phyloP scores from a whole-genome alignment of 441 rosid genomes.

The Melastoma candidum region DNA sequence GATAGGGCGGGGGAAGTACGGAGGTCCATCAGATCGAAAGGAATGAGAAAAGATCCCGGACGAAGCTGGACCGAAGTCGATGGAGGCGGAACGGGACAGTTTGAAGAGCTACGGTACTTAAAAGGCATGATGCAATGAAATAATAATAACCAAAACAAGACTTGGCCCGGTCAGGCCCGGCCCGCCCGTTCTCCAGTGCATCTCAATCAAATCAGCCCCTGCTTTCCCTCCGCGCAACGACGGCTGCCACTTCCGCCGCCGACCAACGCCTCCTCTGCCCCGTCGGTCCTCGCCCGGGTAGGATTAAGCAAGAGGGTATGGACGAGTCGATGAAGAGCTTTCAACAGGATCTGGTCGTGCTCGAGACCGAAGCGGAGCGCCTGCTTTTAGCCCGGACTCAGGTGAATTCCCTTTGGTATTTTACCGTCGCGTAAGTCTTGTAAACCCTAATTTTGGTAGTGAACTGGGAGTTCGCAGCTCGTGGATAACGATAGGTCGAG shows the following conservation, averaged over 20 bases:
- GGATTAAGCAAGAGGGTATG: constrained; percentile 24
- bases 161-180: too few relatives aligned
- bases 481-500: constrained; percentile 67
- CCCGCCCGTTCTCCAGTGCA: too few relatives aligned
- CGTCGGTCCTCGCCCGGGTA: background rate
- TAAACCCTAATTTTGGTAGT: too few relatives aligned
- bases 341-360: constrained; percentile 36
- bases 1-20: constrained; percentile 44
- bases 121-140: too few relatives aligned
- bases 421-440: background rate
- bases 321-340: constrained; percentile 45
- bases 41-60: constrained; percentile 49
- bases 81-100: too few relatives aligned
- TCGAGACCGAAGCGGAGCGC: constrained; percentile 68
- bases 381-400: constrained; percentile 50
- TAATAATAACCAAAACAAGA: too few relatives aligned
- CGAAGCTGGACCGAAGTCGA: constrained; percentile 39
- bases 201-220: too few relatives aligned
- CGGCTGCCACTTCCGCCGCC: too few relatives aligned
- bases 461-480: constrained; percentile 28
- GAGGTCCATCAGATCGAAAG: constrained; percentile 35
- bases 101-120: too few relatives aligned
- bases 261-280: too few relatives aligned
- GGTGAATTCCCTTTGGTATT: constrained; percentile 23
- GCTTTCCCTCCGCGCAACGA: too few relatives aligned